These are phyloP conservation scores for Magnolia sinica DNA, from an alignment of 164 flowering plant species.

Conservation along the genomic window DNA sequence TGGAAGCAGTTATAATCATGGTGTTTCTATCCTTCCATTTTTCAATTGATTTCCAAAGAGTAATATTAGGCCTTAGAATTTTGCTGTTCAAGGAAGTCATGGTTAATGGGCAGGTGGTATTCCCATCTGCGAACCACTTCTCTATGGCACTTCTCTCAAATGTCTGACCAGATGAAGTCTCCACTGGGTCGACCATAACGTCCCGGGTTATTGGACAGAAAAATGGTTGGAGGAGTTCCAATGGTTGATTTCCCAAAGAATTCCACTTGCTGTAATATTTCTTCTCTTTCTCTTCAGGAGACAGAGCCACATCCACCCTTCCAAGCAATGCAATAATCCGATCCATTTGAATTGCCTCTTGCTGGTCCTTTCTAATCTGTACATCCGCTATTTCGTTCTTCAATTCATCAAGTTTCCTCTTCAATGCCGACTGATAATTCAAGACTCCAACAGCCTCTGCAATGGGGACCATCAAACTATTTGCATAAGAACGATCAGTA, in stretches of 20 bases:
- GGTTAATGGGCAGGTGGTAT: constrained; percentile 55
- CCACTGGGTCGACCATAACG: constrained; percentile 77
- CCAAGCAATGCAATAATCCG: constrained; percentile 71
- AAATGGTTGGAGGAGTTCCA: constrained; percentile 67
- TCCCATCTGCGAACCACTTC: constrained; percentile 62
- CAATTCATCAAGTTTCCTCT: constrained; percentile 60
- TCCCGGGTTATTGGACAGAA: constrained; percentile 61
- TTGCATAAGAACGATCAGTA: constrained; percentile 59
- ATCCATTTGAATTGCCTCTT: constrained; percentile 78
- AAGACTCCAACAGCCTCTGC: constrained; percentile 64
- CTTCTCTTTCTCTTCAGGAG: constrained; percentile 48
- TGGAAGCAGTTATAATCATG: constrained; percentile 54
- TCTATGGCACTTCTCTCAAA: constrained; percentile 70
- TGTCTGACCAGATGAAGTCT: constrained; percentile 70
- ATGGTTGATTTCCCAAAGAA: constrained; percentile 55
- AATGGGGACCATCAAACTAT: constrained; percentile 47
- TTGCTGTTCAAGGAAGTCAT: constrained; percentile 34
- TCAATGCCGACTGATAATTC: constrained; percentile 40
- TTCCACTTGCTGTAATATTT: constrained; percentile 48
- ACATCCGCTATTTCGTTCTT: constrained; percentile 59
- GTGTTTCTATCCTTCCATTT: constrained; percentile 80
- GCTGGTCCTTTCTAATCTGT: constrained; percentile 49
- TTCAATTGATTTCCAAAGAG: constrained; percentile 68
- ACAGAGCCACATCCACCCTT: constrained; percentile 63
- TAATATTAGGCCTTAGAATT: constrained; percentile 58